These are phyloP conservation scores for Aphanomyces astaci DNA, from an alignment of 352 stramenopile genomes.

Conservation along the genomic window DNA sequence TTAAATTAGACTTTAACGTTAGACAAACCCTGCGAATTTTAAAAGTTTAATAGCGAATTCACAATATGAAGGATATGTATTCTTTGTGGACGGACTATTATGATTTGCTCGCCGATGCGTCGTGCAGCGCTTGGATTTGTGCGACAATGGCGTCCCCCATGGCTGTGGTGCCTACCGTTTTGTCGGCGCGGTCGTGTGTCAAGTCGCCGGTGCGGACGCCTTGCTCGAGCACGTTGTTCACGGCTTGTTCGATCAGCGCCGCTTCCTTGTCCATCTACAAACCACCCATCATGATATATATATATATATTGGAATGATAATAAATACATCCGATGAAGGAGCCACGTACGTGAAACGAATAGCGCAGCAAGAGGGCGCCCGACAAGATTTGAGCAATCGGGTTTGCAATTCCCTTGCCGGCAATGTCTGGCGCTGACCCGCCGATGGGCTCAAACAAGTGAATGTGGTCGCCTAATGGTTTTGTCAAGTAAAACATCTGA, in stretches of 20 bases:
- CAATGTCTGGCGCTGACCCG: conserved; percentile 97
- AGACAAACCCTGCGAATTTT: too few species aligned
- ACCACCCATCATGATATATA: neutral
- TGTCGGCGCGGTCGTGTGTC: conserved; percentile 42
- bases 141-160: conserved; percentile 78
- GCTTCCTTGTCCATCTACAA: conserved; percentile 62
- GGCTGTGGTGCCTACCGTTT: conserved; percentile 40
- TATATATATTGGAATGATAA: too few species aligned
- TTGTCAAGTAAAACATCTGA: neutral
- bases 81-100: too few species aligned
- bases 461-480: conserved; percentile 43
- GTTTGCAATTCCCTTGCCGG: conserved; percentile 94
- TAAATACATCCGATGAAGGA: too few species aligned
- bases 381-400: conserved; percentile 97
- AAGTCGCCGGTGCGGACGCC: conserved; percentile 82
- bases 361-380: conserved; percentile 94
- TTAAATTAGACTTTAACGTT: too few species aligned
- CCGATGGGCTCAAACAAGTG: conserved; percentile 98
- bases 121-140: conserved; percentile 53
- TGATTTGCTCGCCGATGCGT: neutral
- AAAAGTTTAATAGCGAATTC: too few species aligned
- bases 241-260: conserved; percentile 67
- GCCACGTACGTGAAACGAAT: conserved; percentile 60
- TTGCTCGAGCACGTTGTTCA: conserved; percentile 75
- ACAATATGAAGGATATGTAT: too few species aligned